Evolutionary conservation across 768 basidiomycete genomes (phyloP), one percentile per base, ranked within the genome.

Genomic region (Peribolospora baueri): DNA sequence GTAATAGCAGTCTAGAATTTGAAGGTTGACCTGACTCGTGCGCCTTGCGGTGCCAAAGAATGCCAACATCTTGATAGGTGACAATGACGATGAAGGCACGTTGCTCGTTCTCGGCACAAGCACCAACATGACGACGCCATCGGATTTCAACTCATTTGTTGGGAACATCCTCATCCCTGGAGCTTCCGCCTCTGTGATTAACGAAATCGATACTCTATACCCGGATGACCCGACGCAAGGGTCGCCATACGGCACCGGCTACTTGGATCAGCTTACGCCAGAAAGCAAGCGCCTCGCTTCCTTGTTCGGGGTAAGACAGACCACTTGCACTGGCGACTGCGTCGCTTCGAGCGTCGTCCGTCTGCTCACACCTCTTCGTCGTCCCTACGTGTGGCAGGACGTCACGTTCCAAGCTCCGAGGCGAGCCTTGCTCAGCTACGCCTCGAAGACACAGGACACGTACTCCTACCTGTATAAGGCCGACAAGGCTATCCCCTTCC

Each of bases 211-310:
- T 11, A 40, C 49, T 38, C 42, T 50, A 8, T 66, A 66, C 50
- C 60, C 65, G 6, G 56, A 55, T 4, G 63, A 65, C 48, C 52
- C 45, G 0, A 14, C 55, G 7, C 50, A 56, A 14, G 65, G 65
- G 4, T 55, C 57, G 1, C 65, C 65, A 7, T 65, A 61, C 50
- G 59, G 57, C 48, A 63, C 65, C 3, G 60, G 61, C 6, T 41
- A 51, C 10, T n/a, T 54, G 1, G 38, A 57, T 51, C 47, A 37
- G 8, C 43, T 58, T 42, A 60, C 56, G 4, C 50, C 56, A 0
- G 59, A 65, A 40, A 60, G 37, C 51, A 64, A 65, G 48, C 51
- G 63, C 5, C 60, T 61, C 47, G 58, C 57, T 7, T 38, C 55
- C 10, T 5, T 53, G 11, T 46, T 53, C 5, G 56, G 56, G 4